Conservation (phyloP, 2,329 filamentous ascomycete genomes). For the Fusarium brevicatenulatum region DNA sequence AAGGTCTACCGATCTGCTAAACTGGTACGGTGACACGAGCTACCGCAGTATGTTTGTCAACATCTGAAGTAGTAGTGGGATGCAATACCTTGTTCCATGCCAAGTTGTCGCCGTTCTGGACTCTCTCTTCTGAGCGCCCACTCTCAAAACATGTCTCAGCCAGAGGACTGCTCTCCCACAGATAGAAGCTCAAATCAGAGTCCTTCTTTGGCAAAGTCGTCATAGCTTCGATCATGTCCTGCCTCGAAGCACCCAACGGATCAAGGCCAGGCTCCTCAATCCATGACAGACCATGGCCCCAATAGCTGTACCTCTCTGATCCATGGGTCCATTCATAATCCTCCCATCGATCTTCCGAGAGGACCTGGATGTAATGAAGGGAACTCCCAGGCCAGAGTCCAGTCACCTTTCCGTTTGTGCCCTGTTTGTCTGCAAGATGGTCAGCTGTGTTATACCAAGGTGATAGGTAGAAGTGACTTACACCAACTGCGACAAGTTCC, state of each 20-base stretch:
- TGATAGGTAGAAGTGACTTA: neutral
- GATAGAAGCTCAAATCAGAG: neutral
- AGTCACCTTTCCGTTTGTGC: neutral
- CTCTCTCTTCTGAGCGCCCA: rapidly evolving
- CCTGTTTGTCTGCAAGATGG: neutral
- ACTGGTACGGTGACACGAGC: neutral
- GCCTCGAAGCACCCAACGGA: neutral
- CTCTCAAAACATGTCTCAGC: rapidly evolving
- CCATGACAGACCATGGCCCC: neutral
- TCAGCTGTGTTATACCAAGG: rapidly evolving
- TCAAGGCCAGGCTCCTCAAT: neutral
- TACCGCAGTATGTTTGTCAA: rapidly evolving
- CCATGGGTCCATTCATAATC: neutral
- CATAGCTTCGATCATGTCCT: neutral
- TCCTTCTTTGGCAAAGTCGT: neutral
- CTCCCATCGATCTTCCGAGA: neutral
- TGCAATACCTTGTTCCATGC: neutral
- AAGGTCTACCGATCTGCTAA: rapidly evolving
- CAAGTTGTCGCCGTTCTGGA: rapidly evolving
- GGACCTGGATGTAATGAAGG: neutral
- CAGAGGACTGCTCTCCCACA: neutral
- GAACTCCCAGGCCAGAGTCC: neutral
- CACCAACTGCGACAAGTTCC: neutral
- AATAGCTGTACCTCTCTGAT: neutral
- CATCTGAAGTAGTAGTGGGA: rapidly evolving